phyloP scores from a whole-genome alignment of 306 rosid genomes.

The Rosa multiflora region DNA sequence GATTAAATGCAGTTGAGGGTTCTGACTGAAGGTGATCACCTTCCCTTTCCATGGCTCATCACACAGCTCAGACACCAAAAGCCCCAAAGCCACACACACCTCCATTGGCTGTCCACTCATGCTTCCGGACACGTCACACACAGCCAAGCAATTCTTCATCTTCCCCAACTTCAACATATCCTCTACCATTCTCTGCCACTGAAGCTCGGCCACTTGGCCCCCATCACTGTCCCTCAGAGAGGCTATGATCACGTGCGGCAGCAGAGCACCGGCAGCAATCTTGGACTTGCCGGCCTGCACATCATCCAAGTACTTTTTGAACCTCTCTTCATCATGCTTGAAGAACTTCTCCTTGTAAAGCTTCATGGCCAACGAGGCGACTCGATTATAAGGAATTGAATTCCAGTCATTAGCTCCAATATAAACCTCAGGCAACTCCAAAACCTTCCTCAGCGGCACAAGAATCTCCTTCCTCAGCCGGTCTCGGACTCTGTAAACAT shows the following conservation, averaged over 20 bases:
- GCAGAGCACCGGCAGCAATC: slow-evolving; percentile 60
- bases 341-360: background rate
- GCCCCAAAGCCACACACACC: slow-evolving; percentile 53
- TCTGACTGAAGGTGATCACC: slow-evolving; percentile 44
- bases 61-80: slow-evolving; percentile 57
- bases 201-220: slow-evolving; percentile 52
- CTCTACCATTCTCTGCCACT: slow-evolving; percentile 64
- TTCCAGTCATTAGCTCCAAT: slow-evolving; percentile 57
- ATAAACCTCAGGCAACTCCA: slow-evolving; percentile 11
- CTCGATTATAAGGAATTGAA: slow-evolving; percentile 50
- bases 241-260: slow-evolving; percentile 51
- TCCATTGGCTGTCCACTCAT: slow-evolving; percentile 52
- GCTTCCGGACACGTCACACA: slow-evolving; percentile 60
- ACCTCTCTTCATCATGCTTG: background rate
- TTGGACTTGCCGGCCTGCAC: slow-evolving; percentile 40
- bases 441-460: slow-evolving; percentile 59
- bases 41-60: slow-evolving; percentile 69
- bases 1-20: slow-evolving; percentile 47
- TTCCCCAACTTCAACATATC: slow-evolving; percentile 43
- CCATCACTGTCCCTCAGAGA: slow-evolving; percentile 30
- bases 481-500: slow-evolving; percentile 27
- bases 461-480: slow-evolving; percentile 59
- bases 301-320: slow-evolving; percentile 26
- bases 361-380: slow-evolving; percentile 20
- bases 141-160: slow-evolving; percentile 43